phyloP scores from a whole-genome alignment of 2,329 filamentous ascomycete genomes.

The Leptographium lundbergii region DNA sequence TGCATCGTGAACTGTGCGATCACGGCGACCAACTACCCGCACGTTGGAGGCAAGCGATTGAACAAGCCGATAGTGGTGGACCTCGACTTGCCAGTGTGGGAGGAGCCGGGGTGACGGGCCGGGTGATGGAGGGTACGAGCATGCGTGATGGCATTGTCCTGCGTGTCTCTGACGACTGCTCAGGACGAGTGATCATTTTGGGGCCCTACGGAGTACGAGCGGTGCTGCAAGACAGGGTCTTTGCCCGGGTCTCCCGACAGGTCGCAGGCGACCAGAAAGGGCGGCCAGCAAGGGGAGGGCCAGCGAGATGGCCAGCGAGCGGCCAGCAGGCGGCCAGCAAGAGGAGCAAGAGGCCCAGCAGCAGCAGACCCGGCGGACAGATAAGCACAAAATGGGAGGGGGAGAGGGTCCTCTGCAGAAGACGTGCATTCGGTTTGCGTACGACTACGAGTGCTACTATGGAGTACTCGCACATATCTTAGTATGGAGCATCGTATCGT shows the following conservation, averaged over 20 bases:
- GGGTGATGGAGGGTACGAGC: too few relatives aligned
- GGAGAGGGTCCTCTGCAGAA: too few relatives aligned
- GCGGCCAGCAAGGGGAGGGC: neutral
- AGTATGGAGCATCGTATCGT: too few relatives aligned
- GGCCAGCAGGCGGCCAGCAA: neutral
- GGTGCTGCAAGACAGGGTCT: too few relatives aligned
- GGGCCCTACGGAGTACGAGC: too few relatives aligned
- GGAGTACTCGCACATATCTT: too few relatives aligned
- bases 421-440: too few relatives aligned
- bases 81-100: conserved; percentile 53
- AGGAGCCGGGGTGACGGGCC: conserved; percentile 3
- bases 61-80: conserved; percentile 81
- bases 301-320: neutral
- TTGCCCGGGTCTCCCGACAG: too few relatives aligned
- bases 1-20: conserved; percentile 73
- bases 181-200: too few relatives aligned
- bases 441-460: too few relatives aligned
- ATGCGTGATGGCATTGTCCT: too few relatives aligned
- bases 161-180: too few relatives aligned
- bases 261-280: neutral
- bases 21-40: conserved; percentile 54
- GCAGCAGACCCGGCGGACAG: neutral
- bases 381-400: neutral
- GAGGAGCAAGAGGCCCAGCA: neutral
- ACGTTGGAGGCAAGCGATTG: conserved; percentile 47